Evolutionary conservation across 345 rosid genomes (phyloP).

Genomic region (Eucalyptus grandis): DNA sequence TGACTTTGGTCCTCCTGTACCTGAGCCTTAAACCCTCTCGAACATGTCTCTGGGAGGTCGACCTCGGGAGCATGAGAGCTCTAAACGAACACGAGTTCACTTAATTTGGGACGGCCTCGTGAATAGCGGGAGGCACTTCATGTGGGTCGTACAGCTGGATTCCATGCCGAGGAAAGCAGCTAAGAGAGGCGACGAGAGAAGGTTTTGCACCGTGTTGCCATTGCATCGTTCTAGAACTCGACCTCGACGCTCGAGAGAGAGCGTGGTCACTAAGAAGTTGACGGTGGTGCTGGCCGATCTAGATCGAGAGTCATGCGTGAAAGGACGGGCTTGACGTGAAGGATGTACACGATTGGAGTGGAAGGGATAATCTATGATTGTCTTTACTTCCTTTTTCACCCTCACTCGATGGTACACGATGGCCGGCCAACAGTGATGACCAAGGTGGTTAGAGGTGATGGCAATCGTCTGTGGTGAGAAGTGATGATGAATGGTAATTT

Average conservation of each 20-base stretch:
- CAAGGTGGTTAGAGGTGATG: background rate
- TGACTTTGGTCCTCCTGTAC: too few relatives aligned
- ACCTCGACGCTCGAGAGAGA: background rate
- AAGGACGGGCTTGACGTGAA: accelerated
- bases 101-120: background rate
- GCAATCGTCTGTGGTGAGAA: background rate
- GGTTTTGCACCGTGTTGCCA: background rate
- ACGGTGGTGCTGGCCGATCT: background rate
- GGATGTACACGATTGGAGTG: background rate
- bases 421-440: accelerated
- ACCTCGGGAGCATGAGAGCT: background rate
- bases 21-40: background rate
- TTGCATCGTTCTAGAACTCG: background rate
- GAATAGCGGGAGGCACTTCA: background rate
- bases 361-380: too few relatives aligned
- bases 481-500: background rate
- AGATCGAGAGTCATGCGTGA: background rate
- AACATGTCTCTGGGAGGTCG: background rate
- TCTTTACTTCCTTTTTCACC: background rate
- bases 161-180: background rate
- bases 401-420: accelerated
- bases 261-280: background rate
- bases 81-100: background rate
- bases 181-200: background rate
- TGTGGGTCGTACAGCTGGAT: background rate